Conservation (phyloP, 768 basidiomycete genomes). For the Russula griseocarnosa region DNA sequence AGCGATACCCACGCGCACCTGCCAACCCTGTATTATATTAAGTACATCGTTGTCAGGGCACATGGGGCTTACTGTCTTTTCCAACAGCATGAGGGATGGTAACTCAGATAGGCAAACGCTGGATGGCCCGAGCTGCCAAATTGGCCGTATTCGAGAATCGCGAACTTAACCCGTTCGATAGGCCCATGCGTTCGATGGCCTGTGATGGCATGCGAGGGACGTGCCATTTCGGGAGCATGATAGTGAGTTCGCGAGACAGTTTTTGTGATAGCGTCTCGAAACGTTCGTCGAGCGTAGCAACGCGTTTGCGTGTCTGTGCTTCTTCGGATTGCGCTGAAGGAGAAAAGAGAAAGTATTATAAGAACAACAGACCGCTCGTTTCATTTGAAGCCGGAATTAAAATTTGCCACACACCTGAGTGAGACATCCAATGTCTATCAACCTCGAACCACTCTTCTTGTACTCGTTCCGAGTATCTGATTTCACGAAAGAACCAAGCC, state of each 20-base stretch:
- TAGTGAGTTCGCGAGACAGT: constrained; percentile 5
- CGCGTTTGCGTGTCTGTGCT: neutral
- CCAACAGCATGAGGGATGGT: too few species aligned
- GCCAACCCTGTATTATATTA: neutral
- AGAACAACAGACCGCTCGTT: neutral
- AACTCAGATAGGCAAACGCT: neutral
- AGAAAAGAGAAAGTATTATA: neutral
- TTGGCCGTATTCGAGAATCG: constrained; percentile 12
- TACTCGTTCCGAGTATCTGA: constrained; percentile 27
- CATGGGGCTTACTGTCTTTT: neutral
- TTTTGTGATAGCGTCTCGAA: constrained; percentile 15
- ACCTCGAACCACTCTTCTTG: constrained; percentile 28
- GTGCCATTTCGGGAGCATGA: neutral
- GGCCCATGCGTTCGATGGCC: constrained; percentile 7
- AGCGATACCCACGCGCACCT: neutral
- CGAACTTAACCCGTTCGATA: constrained; percentile 10
- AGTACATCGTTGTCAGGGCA: neutral
- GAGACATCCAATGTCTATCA: constrained; percentile 25
- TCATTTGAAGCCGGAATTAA: too few species aligned
- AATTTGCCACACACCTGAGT: constrained; percentile 12
- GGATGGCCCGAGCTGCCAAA: constrained; percentile 10
- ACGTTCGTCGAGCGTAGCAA: constrained; percentile 17
- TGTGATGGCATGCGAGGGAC: constrained; percentile 3
- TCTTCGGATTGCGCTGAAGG: constrained; percentile 20
- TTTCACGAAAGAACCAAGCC: neutral